phyloP scores from a whole-genome alignment of 2,329 filamentous ascomycete species.

The Hymenoscyphus linearis region DNA sequence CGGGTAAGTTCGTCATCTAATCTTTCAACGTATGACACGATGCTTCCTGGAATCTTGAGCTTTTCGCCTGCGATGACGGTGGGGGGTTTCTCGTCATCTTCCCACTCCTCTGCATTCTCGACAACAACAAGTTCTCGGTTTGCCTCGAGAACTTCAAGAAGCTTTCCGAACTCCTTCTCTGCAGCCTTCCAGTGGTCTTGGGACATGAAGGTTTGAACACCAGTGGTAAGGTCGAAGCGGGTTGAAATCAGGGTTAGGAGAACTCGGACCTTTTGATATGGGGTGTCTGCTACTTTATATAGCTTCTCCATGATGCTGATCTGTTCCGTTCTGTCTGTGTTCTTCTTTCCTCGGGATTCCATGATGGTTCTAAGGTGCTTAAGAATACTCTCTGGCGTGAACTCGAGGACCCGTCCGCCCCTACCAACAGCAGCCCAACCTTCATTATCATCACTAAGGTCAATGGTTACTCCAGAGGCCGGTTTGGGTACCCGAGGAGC shows the following conservation, averaged over 20 bases:
- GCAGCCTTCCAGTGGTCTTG: slow-evolving; percentile 96
- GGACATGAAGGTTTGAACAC: slow-evolving; percentile 77
- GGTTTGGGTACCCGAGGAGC: slow-evolving; percentile 50
- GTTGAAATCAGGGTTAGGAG: slow-evolving; percentile 88
- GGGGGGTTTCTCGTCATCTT: slow-evolving; percentile 94
- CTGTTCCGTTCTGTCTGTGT: slow-evolving; percentile 91
- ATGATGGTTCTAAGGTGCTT: slow-evolving; percentile 92
- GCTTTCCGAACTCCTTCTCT: slow-evolving; percentile 73
- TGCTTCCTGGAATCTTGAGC: slow-evolving; percentile 87
- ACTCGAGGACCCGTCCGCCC: slow-evolving; percentile 82
- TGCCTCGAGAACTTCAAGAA: slow-evolving; percentile 73
- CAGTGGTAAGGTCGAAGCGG: slow-evolving; percentile 84
- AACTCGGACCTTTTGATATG: slow-evolving; percentile 91
- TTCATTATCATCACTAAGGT: slow-evolving; percentile 66
- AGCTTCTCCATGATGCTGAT: slow-evolving; percentile 98
- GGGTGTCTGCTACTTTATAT: slow-evolving; percentile 77
- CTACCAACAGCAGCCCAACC: slow-evolving; percentile 87
- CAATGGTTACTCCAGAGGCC: slow-evolving; percentile 43
- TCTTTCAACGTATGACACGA: slow-evolving; percentile 91
- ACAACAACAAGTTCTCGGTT: slow-evolving; percentile 79
- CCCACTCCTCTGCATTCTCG: slow-evolving; percentile 95
- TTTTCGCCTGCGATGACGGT: slow-evolving; percentile 66
- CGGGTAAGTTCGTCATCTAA: slow-evolving; percentile 95
- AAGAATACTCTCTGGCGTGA: slow-evolving; percentile 95
- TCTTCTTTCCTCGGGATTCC: slow-evolving; percentile 97